Base-by-base conservation (phyloP, 768 basidiomycete species). In the Rhodosporidiobolus odoratus region DNA sequence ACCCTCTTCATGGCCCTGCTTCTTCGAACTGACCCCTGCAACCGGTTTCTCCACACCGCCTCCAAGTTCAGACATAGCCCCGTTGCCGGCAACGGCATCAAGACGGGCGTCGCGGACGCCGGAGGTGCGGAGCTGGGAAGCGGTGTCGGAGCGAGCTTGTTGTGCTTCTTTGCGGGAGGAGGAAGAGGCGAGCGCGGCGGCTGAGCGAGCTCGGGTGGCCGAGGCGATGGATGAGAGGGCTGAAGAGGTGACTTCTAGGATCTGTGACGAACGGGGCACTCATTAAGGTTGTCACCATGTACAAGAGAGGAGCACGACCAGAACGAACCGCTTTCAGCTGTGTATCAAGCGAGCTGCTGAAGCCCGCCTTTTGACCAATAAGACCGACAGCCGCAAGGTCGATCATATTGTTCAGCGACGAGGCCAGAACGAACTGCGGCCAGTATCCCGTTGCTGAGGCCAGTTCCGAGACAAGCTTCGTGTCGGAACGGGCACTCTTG, bases 301-400 rank as follows among this genome's bases (percentile, higher is more conserved):
- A 9, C 30, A n/a, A 37, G 23, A 30, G 68, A 38, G 15, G 45
- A 37, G n/a, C n/a, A n/a, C n/a, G n/a, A n/a, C n/a, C n/a, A 57
- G 41, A 32, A 61, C 66, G 34, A 15, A 69, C 73, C 43, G 90
- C 85, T 75, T 89, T 88, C 53, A 97, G 81, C 79, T 97, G 92
- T 52, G 91, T 89, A 25, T 86, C 81, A 21, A 93, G 82, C 4
- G 92, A 87, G 47, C 84, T 87, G 58, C 87, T 88, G 73, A 97
- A 82, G 25, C 96, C 93, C 32, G 90, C 94, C 82, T 97, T 97
- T 77, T 96, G 92, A 4, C 96, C 96, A 75, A 96, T 96, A n/a
- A 98, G 77, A 2, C 94, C 94, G 52, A 93, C 85, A 68, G 88
- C 88, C 1, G 91, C 92, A n/a, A 98, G 83, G 78, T 98, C 95